phyloP scores from a whole-genome alignment of 768 basidiomycete genomes.

The Russula olivacea region DNA sequence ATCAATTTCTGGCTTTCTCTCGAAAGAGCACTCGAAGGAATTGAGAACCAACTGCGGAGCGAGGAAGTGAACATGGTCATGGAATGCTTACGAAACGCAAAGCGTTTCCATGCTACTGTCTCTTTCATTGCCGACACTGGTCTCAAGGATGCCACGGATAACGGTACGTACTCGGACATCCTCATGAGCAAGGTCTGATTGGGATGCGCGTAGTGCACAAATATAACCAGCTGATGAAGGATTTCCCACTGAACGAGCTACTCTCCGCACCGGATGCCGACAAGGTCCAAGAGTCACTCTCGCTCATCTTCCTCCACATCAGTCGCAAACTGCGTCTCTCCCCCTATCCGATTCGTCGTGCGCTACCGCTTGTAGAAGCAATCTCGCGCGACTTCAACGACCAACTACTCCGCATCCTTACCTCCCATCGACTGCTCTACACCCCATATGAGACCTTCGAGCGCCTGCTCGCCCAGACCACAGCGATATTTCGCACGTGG shows the following conservation, averaged over 20 bases:
- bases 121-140: slow-evolving; percentile 98
- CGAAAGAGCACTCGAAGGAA: slow-evolving; percentile 88
- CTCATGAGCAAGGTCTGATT: not conserved
- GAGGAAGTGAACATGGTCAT: slow-evolving; percentile 91
- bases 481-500: slow-evolving; percentile 58
- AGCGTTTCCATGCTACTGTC: slow-evolving; percentile 94
- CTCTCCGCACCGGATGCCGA: slow-evolving; percentile 94
- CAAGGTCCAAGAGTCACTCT: slow-evolving; percentile 86
- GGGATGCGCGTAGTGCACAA: slow-evolving; percentile 66
- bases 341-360: slow-evolving; percentile 93
- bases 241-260: slow-evolving; percentile 95
- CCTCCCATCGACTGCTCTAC: slow-evolving; percentile 86
- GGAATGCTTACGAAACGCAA: slow-evolving; percentile 92
- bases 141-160: slow-evolving; percentile 86
- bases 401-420: slow-evolving; percentile 84
- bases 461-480: slow-evolving; percentile 66
- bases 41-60: slow-evolving; percentile 84
- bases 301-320: slow-evolving; percentile 86
- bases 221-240: slow-evolving; percentile 98
- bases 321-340: slow-evolving; percentile 94
- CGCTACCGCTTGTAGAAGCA: slow-evolving; percentile 94
- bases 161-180: slow-evolving; percentile 45
- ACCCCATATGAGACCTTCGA: slow-evolving; percentile 95
- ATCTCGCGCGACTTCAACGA: slow-evolving; percentile 98
- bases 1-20: slow-evolving; percentile 99